Evolutionary conservation across 225 moss, liverwort and hornwort genomes (phyloP).

Genomic region (Lunularia cruciata): DNA sequence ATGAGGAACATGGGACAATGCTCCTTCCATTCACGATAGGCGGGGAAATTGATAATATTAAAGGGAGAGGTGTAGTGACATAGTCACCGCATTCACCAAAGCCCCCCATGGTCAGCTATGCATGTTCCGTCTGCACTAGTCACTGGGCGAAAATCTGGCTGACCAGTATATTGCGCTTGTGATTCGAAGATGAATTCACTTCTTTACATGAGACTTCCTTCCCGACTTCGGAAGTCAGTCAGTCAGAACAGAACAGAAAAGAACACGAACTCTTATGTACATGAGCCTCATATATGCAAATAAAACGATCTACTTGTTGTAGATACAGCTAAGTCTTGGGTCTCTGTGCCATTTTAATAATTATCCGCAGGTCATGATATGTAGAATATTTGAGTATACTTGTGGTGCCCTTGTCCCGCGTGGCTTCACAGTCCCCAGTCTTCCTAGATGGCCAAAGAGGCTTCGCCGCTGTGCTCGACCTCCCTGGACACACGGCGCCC

Average conservation of each 20-base stretch:
- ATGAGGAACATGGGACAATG: constrained; percentile 3
- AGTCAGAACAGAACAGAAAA: background rate
- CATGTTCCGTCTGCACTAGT: constrained; percentile 1
- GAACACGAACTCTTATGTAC: constrained; percentile 14
- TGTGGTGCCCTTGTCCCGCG: background rate
- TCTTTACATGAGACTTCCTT: background rate
- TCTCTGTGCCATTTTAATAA: background rate
- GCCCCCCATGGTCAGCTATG: background rate
- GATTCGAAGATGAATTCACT: background rate
- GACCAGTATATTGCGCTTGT: background rate
- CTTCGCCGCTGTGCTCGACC: background rate
- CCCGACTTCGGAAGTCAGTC: background rate
- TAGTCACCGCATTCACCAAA: too few species aligned
- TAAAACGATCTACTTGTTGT: background rate
- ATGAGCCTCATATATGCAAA: constrained; percentile 6
- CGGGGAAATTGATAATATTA: too few species aligned
- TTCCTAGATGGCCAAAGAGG: background rate
- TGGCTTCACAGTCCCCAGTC: background rate
- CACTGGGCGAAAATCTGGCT: background rate
- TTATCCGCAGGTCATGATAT: background rate
- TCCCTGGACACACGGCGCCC: constrained; percentile 6
- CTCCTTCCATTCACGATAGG: background rate
- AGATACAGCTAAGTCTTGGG: background rate
- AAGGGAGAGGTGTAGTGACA: too few species aligned
- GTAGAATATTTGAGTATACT: constrained; percentile 1